Evolutionary conservation across 768 basidiomycete genomes (phyloP), one percentile per base, ranked within the genome.

Genomic region (Ramaria rubella): DNA sequence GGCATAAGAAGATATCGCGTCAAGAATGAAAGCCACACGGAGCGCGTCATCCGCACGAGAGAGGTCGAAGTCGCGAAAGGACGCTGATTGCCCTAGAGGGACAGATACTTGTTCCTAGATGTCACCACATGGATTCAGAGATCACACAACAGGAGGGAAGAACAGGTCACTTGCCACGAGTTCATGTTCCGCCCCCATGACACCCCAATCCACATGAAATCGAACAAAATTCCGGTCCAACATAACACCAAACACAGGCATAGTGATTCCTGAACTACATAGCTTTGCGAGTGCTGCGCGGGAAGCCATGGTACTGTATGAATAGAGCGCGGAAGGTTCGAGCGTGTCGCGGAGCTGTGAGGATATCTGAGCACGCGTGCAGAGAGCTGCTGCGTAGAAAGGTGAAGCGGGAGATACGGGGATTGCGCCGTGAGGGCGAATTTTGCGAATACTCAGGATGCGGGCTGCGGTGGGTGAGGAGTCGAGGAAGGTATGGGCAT

Each of bases 201-300:
- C 24, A 51, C 11, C n/a, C 49, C 49, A 51, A 19, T 51, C 49
- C 21, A 51, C 49, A 24, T 51, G 49, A 19, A 51, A 21, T 51
- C 49, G 29, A 23, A 51, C 49, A 19, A 36, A 11, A 19, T 51
- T 31, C 6, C 49, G 29, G 24, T 51, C 49, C 19, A 51, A 34
- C 33, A 51, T 33, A 24, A 51, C 33, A 36, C 49, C 49, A 36
- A 51, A 51, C 7, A 51, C 49, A 15, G 49, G 49, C n/a, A 31
- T 17, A 17, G 17, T 30, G 46, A 31, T 12, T 17, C 49, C 49
- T 29, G 14, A 23, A 31, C 14, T 3, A 14, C 5, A 11, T 17
- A 36, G 15, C 49, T 23, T 8, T 15, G 21, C 14, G 5, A 51
- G 6, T 2, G 24, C 21, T 19, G 49, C 17, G 17, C 29, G 31